Evolutionary conservation across 2,329 filamentous ascomycete genomes (phyloP), one percentile per base, ranked within the genome.

Genomic region (Pyrenophora tritici-repentis): DNA sequence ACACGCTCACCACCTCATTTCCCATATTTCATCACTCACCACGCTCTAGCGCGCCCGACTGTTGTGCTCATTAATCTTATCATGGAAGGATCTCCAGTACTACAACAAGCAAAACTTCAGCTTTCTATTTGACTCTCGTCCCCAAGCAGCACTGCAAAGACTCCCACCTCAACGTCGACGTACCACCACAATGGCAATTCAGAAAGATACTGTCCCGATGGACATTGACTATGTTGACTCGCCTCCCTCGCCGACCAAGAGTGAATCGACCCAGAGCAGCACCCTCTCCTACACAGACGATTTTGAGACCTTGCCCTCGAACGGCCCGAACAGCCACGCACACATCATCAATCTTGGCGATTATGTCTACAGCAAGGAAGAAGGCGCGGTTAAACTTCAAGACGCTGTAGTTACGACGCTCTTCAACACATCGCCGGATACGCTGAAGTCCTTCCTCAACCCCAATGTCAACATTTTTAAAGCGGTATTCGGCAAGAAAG

Each of bases 391-490:
- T 10, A 49, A 51, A n/a, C 50, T 64, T 0, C 57, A 65, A 38
- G 55, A 65, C 33, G 58, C 58, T 1, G 13, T 64, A 7, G 59
- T 42, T 8, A 64, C 59, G 1, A 53, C 55, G 0, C 59, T 65
- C 0, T 56, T 42, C 41, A 52, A 42, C 29, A 6, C 48, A 0
- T 58, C 59, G 0, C 46, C 57, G 0, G 24, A 34, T 0, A 59
- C 36, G 0, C 55, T 62, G 1, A 26, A 33, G 2, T 37, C 43
- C 0, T 64, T 65, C 17, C 34, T 64, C 8, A 54, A 22, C 13
- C 58, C 62, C 0, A 59, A 44, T 0, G 33, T 56, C 1, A 24
- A 54, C 34, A 48, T 22, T 1, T 60, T 64, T 53, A 63, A 65
- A 32, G 55, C 48, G 3, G 8, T 61, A 0, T 55, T 62, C 32